These are phyloP conservation scores for Starmerella etchellsii DNA, from an alignment of 805 yeast species.

Conservation along the genomic window DNA sequence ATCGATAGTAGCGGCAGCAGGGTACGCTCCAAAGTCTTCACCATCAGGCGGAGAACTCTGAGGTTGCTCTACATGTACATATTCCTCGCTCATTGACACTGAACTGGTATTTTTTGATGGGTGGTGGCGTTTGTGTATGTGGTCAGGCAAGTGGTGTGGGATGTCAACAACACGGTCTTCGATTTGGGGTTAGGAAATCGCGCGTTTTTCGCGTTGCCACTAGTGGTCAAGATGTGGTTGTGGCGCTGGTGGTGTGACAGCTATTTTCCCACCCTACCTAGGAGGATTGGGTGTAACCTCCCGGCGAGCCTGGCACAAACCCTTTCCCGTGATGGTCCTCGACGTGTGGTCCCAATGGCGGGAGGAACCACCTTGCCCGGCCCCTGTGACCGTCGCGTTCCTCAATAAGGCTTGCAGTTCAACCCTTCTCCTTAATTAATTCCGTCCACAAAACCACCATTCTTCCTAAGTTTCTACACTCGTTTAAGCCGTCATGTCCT, in stretches of 20 bases:
- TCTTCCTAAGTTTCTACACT: not conserved
- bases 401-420: not conserved
- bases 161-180: too few relatives aligned
- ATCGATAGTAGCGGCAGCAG: constrained; percentile 10
- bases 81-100: not conserved
- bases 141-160: not conserved
- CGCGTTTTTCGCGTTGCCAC: not conserved
- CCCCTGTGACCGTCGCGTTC: too few relatives aligned
- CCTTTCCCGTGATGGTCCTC: too few relatives aligned
- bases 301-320: too few relatives aligned
- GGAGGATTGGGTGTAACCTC: too few relatives aligned
- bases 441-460: not conserved
- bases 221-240: too few relatives aligned
- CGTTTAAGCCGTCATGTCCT: constrained; percentile 25
- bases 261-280: too few relatives aligned
- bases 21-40: constrained; percentile 9
- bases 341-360: too few relatives aligned
- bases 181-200: not conserved
- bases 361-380: too few relatives aligned
- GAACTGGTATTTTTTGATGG: not conserved
- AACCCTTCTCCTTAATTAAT: constrained; percentile 12
- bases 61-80: not conserved
- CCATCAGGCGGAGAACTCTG: not conserved
- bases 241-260: too few relatives aligned
- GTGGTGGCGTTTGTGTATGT: not conserved